Percentiles rank a stretch among this genome's conserved stretches.
These are phyloP conservation scores for Thalia dealbata DNA, from an alignment of 176 grass and related monocot genomes.

Conservation along the genomic window DNA sequence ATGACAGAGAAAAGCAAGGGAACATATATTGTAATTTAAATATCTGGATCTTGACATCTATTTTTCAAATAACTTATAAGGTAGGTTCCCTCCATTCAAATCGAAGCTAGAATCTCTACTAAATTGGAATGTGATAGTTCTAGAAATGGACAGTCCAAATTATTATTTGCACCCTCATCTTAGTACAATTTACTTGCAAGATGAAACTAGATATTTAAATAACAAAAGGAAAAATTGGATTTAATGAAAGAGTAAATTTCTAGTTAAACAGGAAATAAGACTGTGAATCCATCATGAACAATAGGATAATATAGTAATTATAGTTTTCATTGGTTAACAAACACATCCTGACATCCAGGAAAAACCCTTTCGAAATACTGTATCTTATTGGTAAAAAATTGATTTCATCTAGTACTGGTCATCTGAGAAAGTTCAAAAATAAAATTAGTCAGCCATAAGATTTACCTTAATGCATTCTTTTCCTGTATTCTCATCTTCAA, in stretches of 20 bases:
- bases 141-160: too few relatives aligned
- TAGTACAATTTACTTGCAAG: not conserved
- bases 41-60: too few relatives aligned
- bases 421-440: not conserved
- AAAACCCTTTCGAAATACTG: not conserved
- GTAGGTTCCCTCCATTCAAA: too few relatives aligned
- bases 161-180: not conserved
- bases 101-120: too few relatives aligned
- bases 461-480: constrained; percentile 97
- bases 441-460: constrained; percentile 10
- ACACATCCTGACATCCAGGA: not conserved
- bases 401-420: not conserved
- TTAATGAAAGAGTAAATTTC: not conserved
- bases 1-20: too few relatives aligned
- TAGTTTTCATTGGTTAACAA: not conserved
- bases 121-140: too few relatives aligned
- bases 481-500: constrained; percentile 94
- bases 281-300: not conserved
- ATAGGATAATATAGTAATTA: not conserved
- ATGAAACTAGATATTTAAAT: not conserved
- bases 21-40: too few relatives aligned
- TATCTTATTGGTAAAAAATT: not conserved
- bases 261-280: not conserved
- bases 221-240: not conserved
- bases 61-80: too few relatives aligned